Conservation (phyloP, 805 yeast species). For the Kluyveromyces aestuarii region DNA sequence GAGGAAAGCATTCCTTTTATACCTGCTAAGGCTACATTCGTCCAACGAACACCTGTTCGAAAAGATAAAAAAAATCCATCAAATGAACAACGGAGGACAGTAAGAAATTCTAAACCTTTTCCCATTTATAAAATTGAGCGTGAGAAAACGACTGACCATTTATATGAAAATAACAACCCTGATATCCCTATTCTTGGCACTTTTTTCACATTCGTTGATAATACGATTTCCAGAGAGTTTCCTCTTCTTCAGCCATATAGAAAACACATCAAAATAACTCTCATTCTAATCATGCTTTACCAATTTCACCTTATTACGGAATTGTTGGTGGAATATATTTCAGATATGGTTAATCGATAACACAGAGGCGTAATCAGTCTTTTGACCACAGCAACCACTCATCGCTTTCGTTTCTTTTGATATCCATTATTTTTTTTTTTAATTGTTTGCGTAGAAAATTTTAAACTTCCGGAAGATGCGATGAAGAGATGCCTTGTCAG, state of each 20-base stretch:
- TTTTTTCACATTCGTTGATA: not conserved
- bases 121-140: not conserved
- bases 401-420: not conserved
- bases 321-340: not conserved
- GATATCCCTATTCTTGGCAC: not conserved
- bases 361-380: too few species aligned
- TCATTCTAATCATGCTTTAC: not conserved
- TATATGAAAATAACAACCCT: not conserved
- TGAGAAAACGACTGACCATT: too few species aligned
- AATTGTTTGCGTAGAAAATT: not conserved
- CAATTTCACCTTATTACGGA: not conserved
- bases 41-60: not conserved
- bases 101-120: not conserved
- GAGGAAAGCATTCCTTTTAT: not conserved
- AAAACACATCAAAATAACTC: not conserved
- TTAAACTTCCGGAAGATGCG: not conserved
- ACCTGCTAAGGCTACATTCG: not conserved
- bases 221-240: not conserved
- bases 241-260: slow-evolving; percentile 1
- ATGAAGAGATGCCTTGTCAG: not conserved
- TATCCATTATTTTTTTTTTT: too few species aligned
- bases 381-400: too few species aligned
- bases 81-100: not conserved
- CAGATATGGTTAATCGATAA: not conserved
- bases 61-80: not conserved